phyloP scores from a whole-genome alignment of 768 basidiomycete genomes.

The Trametes villosa region DNA sequence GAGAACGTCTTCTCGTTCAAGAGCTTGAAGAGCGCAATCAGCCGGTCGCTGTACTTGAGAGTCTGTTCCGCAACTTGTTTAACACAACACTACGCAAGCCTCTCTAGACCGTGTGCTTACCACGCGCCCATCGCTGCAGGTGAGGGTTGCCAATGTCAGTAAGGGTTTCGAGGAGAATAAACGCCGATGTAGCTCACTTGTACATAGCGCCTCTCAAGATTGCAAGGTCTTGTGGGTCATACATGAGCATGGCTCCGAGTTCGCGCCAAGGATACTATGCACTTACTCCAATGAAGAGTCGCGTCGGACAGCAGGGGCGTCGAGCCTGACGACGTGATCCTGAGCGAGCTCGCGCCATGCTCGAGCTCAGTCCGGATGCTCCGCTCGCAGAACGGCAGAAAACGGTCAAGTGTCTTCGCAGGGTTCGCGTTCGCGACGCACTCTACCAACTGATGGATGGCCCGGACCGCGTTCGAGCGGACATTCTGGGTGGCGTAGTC shows the following conservation, averaged over 20 bases:
- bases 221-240: conserved; percentile 80
- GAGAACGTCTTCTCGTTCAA: conserved; percentile 75
- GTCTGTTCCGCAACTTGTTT: conserved; percentile 49
- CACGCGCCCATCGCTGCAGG: conserved; percentile 54
- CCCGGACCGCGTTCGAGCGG: conserved; percentile 83
- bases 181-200: conserved; percentile 55
- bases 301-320: conserved; percentile 77
- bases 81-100: conserved; percentile 8
- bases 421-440: conserved; percentile 84
- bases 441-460: conserved; percentile 84
- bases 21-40: conserved; percentile 62
- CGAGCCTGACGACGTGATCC: conserved; percentile 67
- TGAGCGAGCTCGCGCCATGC: conserved; percentile 77
- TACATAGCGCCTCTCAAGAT: conserved; percentile 81
- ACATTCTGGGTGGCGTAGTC: conserved; percentile 83
- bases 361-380: conserved; percentile 81
- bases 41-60: conserved; percentile 62
- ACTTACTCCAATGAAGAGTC: conserved; percentile 85
- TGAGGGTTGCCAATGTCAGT: neutral
- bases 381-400: conserved; percentile 71
- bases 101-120: conserved; percentile 42
- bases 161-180: neutral
- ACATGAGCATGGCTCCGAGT: neutral
- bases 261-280: neutral
- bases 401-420: conserved; percentile 74